Percentiles rank a stretch among this genome's conserved stretches.
Conservation (phyloP, 208 protist genomes). For the Angomonas ambiguus region DNA sequence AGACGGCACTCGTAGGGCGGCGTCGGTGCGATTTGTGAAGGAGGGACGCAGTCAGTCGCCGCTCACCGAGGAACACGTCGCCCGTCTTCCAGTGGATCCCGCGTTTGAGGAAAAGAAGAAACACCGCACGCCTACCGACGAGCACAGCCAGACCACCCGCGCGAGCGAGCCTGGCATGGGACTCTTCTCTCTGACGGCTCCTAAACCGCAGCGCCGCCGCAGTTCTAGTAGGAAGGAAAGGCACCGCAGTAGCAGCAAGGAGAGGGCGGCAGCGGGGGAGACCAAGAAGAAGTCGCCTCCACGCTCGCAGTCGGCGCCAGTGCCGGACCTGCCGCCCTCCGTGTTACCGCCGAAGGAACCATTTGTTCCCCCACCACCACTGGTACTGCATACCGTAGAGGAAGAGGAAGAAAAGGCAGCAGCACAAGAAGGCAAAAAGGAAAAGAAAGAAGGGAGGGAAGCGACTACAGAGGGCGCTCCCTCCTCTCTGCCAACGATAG, state of each 20-base stretch:
- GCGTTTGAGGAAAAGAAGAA: constrained; percentile 16
- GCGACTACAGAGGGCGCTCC: too few species aligned
- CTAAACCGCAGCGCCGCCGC: constrained; percentile 2
- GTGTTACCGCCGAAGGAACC: constrained; percentile 27
- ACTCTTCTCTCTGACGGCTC: neutral
- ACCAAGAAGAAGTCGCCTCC: neutral
- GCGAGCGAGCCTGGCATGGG: constrained; percentile 7
- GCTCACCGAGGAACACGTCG: constrained; percentile 59
- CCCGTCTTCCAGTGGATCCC: constrained; percentile 47
- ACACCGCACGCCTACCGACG: constrained; percentile 22
- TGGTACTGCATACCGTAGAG: constrained; percentile 68
- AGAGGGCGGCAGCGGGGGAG: neutral
- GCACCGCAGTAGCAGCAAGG: neutral
- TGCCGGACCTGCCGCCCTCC: constrained; percentile 27
- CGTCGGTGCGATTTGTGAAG: too few species aligned
- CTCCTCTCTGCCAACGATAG: too few species aligned
- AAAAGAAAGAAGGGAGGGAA: too few species aligned
- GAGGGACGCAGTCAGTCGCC: constrained; percentile 27
- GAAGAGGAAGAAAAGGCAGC: constrained; percentile 24
- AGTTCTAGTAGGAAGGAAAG: constrained; percentile 16
- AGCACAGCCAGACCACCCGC: constrained; percentile 14
- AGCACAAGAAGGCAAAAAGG: neutral
- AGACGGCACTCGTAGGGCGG: neutral
- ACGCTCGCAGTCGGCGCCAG: constrained; percentile 40
- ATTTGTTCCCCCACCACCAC: constrained; percentile 42